Conservation (phyloP, 805 yeast genomes). For the Spathaspora sp. region DNA sequence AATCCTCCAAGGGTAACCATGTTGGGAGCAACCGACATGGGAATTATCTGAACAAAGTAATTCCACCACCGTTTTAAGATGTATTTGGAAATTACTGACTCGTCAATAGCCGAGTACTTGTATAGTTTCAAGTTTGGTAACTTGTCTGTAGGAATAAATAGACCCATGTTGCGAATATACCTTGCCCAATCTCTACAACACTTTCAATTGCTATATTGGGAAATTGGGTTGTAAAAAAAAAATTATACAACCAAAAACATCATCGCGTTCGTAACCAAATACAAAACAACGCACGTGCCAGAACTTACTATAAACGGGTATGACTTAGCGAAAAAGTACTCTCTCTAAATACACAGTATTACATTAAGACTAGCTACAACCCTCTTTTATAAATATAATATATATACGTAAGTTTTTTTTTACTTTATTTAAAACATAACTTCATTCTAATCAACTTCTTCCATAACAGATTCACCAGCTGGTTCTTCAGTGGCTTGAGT, state of each 20-base stretch:
- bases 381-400: not conserved
- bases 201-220: not conserved
- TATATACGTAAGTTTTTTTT: not conserved
- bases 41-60: slow-evolving; percentile 69
- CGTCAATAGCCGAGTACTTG: slow-evolving; percentile 75
- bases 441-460: slow-evolving; percentile 83
- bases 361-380: not conserved
- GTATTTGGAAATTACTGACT: slow-evolving; percentile 70
- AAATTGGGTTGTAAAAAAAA: not conserved
- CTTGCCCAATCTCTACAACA: not conserved
- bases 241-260: not conserved
- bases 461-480: slow-evolving; percentile 93
- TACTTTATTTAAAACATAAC: not conserved
- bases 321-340: not conserved
- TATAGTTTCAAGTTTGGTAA: slow-evolving; percentile 53
- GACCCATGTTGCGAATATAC: slow-evolving; percentile 48
- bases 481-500: slow-evolving; percentile 50
- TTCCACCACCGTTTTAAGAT: slow-evolving; percentile 82
- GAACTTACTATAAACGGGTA: not conserved
- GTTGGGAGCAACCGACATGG: slow-evolving; percentile 89
- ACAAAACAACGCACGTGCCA: not conserved
- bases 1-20: slow-evolving; percentile 81
- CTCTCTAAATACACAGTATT: not conserved
- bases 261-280: no score
- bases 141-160: slow-evolving; percentile 54